Conservation (phyloP, 2,329 filamentous ascomycete species). For the Chaetomiaceae sp. region DNA sequence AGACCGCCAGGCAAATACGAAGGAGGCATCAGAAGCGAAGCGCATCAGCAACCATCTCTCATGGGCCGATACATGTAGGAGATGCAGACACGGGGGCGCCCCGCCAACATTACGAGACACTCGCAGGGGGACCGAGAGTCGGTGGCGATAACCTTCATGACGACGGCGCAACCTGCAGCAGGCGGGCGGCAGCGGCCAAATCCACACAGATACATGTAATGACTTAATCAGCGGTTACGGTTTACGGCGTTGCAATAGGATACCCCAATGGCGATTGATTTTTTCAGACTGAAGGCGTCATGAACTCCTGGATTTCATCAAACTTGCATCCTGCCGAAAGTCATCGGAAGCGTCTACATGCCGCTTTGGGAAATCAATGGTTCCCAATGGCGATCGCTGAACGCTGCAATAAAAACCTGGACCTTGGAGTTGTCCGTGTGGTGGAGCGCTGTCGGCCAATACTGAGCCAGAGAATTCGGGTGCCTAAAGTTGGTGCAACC, state of each 20-base stretch:
- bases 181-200: not conserved
- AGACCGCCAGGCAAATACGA: not conserved
- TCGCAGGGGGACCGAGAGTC: not conserved
- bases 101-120: not conserved
- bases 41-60: not conserved
- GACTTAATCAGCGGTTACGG: not conserved
- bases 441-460: constrained; percentile 13
- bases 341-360: not conserved
- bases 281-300: not conserved
- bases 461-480: constrained; percentile 11
- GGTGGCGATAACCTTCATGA: not conserved
- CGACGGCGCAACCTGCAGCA: not conserved
- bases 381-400: not conserved
- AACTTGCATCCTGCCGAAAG: not conserved
- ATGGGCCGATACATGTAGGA: not conserved
- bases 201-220: not conserved
- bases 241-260: not conserved
- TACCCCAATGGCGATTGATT: constrained; percentile 8
- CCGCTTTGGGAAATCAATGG: not conserved
- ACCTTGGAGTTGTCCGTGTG: not conserved
- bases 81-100: not conserved
- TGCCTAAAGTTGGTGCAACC: constrained; percentile 13
- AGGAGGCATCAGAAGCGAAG: not conserved
- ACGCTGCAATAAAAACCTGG: not conserved
- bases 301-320: not conserved